Evolutionary conservation across 2,329 filamentous ascomycete genomes (phyloP), one percentile per base, ranked within the genome.

Genomic region (Drechslerella coelobrocha): DNA sequence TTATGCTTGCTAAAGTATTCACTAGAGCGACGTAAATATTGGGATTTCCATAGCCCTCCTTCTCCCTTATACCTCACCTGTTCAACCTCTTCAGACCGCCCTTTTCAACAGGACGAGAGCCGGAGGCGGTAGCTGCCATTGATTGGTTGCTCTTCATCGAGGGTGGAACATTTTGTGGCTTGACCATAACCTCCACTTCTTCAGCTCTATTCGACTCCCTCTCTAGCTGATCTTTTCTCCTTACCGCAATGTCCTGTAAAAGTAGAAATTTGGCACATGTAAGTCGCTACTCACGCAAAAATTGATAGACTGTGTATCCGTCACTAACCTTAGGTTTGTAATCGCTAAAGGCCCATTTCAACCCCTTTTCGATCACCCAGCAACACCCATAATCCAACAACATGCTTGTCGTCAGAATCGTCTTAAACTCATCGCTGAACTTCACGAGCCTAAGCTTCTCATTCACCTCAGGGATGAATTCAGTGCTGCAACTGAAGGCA

Each of bases 381-480:
- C 94, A 99, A 12, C 88, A 89, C 1, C 82, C 85, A 78, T 92
- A 99, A 79, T 99, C 94, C 34, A 93, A 76, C 5, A 92, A 79
- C 94, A 99, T 99, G 76, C 91, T 84, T 0, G 81, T 79, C 0
- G 91, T 95, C 82, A 99, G 87, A 56, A 89, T 93, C 45, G 84
- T 78, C 83, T 96, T 96, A 85, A 99, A 99, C 76, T 96, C 91
- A 1, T 83, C 84, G 29, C 83, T 89, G 80, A 99, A 99, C 2
- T 91, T 91, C 2, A 99, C 94, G 0, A 99, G 87, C 77, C 89
- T 91, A 81, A 99, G 88, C 79, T 91, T 88, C 80, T 93, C 85
- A 81, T 97, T 99, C 79, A 99, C 87, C 78, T 97, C 94, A 1
- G 94, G 94, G 52, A 97, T 84, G 76, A 99, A 91, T 79, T 99